Conservation (phyloP, 2,329 filamentous ascomycete genomes). For the Trichoderma atrobrunneum region DNA sequence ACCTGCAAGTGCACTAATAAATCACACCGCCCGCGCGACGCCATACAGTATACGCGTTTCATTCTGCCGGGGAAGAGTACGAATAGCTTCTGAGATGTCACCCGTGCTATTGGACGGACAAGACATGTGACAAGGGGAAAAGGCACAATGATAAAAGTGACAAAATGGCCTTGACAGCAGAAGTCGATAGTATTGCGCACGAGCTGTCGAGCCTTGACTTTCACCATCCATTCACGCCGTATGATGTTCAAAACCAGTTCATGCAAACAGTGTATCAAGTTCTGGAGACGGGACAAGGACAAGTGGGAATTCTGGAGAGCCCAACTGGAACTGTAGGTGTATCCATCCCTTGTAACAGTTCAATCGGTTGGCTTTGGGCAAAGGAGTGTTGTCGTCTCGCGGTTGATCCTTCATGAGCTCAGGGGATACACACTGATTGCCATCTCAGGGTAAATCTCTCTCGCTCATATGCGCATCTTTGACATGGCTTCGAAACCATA, state of each 20-base stretch:
- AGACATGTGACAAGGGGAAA: not conserved
- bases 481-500: constrained; percentile 87
- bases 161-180: constrained; percentile 19
- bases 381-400: not conserved
- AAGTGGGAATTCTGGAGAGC: constrained; percentile 86
- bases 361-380: not conserved
- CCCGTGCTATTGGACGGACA: not conserved
- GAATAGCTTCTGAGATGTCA: not conserved
- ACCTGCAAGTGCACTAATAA: not conserved
- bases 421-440: not conserved
- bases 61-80: not conserved
- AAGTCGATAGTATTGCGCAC: constrained; percentile 23
- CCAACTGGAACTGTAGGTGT: constrained; percentile 71
- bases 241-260: constrained; percentile 82
- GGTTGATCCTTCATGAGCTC: not conserved
- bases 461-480: constrained; percentile 86
- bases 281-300: constrained; percentile 66
- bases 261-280: constrained; percentile 81
- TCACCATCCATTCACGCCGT: constrained; percentile 83
- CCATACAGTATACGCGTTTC: not conserved
- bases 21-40: constrained; percentile 21
- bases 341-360: not conserved
- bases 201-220: constrained; percentile 55
- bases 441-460: constrained; percentile 75
- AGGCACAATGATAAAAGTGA: not conserved